Evolutionary conservation across 2,329 filamentous ascomycete species (phyloP).

Genomic region (Thielaviopsis ethacetica): DNA sequence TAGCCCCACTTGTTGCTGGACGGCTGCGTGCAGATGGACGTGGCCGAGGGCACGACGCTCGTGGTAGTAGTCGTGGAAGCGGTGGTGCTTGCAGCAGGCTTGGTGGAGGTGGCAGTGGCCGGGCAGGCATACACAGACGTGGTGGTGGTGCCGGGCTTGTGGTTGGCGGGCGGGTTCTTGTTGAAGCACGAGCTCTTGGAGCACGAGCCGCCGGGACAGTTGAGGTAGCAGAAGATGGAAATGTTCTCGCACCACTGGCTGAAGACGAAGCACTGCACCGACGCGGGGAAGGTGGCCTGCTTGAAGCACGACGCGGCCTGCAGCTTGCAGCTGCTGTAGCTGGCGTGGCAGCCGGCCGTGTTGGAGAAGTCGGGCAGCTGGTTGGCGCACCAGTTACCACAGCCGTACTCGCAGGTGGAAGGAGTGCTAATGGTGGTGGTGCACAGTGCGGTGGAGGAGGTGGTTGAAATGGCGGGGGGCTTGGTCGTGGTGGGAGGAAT

Average conservation of each 20-base stretch:
- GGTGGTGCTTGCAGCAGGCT: constrained; percentile 18
- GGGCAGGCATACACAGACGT: constrained; percentile 20
- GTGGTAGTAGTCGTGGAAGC: constrained; percentile 17
- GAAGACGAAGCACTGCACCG: constrained; percentile 34
- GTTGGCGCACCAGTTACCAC: constrained; percentile 36
- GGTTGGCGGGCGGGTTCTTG: constrained; percentile 24
- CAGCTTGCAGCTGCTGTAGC: constrained; percentile 28
- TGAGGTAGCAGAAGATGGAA: constrained; percentile 25
- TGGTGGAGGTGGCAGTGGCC: constrained; percentile 16
- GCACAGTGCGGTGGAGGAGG: constrained; percentile 27
- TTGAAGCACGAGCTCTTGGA: constrained; percentile 28
- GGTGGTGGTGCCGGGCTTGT: constrained; percentile 20
- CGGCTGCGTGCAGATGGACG: constrained; percentile 37
- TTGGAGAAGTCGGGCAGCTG: constrained; percentile 32
- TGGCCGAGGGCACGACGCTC: constrained; percentile 28
- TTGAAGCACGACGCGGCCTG: constrained; percentile 35
- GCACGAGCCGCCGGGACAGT: constrained; percentile 22
- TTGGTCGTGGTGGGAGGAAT: constrained; percentile 14
- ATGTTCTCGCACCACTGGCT: constrained; percentile 32
- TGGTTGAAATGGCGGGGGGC: constrained; percentile 18
- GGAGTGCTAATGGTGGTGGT: constrained; percentile 29
- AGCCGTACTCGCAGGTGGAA: constrained; percentile 35
- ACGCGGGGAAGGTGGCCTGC: constrained; percentile 32
- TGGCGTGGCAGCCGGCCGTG: constrained; percentile 18
- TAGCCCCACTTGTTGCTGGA: constrained; percentile 45